phyloP scores from a whole-genome alignment of 345 rosid genomes.

The Erysimum cheiranthoides region DNA sequence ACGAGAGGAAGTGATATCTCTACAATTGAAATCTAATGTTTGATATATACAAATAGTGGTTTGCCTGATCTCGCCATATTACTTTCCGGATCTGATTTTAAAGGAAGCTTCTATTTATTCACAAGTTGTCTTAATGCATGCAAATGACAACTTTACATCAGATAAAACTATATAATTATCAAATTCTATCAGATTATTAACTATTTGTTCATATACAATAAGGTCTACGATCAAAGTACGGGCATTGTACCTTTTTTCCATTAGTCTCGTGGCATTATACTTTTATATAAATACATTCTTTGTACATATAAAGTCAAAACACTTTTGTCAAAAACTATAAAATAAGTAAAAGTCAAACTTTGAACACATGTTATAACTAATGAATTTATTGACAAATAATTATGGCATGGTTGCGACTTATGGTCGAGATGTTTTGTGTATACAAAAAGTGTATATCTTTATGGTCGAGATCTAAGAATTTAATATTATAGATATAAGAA shows the following conservation, averaged over 20 bases:
- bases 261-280: constrained; percentile 14
- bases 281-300: constrained; percentile 12
- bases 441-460: neutral
- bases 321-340: constrained; percentile 5
- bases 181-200: constrained; percentile 3
- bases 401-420: constrained; percentile 18
- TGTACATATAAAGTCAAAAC: neutral
- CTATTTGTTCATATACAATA: constrained; percentile 8
- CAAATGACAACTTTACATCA: constrained; percentile 40
- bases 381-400: neutral
- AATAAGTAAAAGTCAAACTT: constrained; percentile 35
- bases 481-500: too few species aligned
- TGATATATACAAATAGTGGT: neutral
- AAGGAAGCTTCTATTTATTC: constrained; percentile 38
- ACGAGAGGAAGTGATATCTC: neutral
- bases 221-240: constrained; percentile 43
- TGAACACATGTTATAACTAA: constrained; percentile 26
- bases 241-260: neutral
- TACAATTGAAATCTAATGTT: neutral
- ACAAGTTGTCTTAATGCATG: constrained; percentile 39
- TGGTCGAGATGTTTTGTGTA: constrained; percentile 18
- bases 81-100: neutral
- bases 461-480: too few species aligned
- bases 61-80: neutral
- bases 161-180: constrained; percentile 7